These are phyloP conservation scores for Rhodotorula kratochvilovae DNA, from an alignment of 768 basidiomycete species.

Conservation along the genomic window DNA sequence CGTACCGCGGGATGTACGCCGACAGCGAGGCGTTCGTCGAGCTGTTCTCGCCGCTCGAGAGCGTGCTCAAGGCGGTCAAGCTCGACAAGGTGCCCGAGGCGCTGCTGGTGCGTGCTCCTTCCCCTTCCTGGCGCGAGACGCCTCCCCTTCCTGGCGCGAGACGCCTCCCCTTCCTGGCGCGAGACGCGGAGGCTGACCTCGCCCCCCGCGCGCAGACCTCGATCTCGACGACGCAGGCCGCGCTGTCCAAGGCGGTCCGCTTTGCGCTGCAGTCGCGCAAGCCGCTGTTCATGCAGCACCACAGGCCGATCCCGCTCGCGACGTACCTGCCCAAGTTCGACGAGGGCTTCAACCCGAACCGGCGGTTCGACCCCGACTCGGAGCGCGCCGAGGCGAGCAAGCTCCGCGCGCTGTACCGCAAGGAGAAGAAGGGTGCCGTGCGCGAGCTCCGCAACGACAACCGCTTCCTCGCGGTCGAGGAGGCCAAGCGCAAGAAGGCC, in stretches of 20 bases:
- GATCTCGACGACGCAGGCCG: slow-evolving; percentile 11
- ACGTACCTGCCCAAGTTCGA: slow-evolving; percentile 94
- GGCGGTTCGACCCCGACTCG: slow-evolving; percentile 76
- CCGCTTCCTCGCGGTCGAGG: slow-evolving; percentile 81
- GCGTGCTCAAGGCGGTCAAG: slow-evolving; percentile 59
- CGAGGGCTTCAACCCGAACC: slow-evolving; percentile 48
- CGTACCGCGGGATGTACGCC: slow-evolving; percentile 48
- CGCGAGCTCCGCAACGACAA: slow-evolving; percentile 93
- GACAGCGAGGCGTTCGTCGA: slow-evolving; percentile 64
- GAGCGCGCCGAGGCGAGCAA: slow-evolving; percentile 83
- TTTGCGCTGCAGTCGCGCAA: slow-evolving; percentile 52
- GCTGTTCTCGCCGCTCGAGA: slow-evolving; percentile 64
- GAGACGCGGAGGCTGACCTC: background rate
- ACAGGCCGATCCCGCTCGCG: slow-evolving; percentile 93
- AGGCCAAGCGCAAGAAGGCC: slow-evolving; percentile 74
- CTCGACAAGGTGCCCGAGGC: slow-evolving; percentile 51
- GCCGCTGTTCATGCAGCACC: slow-evolving; percentile 79
- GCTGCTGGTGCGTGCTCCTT: slow-evolving; percentile 56
- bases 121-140: background rate
- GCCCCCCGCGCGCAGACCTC: background rate
- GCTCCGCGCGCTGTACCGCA: slow-evolving; percentile 79
- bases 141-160: background rate
- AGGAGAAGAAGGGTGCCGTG: slow-evolving; percentile 95
- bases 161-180: background rate
- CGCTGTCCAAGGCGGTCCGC: slow-evolving; percentile 34